phyloP scores from a whole-genome alignment of 352 stramenopile genomes.

The Thalassiosira mediterranea region DNA sequence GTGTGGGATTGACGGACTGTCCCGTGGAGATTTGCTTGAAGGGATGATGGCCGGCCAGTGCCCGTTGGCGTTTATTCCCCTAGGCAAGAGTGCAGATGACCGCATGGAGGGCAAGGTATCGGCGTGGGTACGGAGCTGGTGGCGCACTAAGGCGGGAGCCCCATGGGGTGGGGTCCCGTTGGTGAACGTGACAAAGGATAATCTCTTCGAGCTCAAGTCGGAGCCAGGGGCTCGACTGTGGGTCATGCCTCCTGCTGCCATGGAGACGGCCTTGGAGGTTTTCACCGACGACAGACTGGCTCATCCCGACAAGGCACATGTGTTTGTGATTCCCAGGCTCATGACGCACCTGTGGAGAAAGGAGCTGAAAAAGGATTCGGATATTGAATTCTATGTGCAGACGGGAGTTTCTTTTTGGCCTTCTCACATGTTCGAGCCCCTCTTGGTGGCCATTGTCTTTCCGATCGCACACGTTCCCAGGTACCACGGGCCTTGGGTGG shows the following conservation, averaged over 20 bases:
- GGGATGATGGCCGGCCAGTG: constrained; percentile 40
- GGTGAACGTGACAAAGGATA: not conserved
- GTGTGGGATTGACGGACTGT: constrained; percentile 45
- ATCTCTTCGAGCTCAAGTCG: too few species aligned
- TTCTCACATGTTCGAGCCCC: constrained; percentile 17
- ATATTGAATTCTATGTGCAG: constrained; percentile 18
- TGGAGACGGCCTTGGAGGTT: constrained; percentile 23
- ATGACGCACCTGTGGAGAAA: constrained; percentile 8
- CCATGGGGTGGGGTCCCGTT: not conserved
- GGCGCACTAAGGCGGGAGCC: not conserved
- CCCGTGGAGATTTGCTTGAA: constrained; percentile 20
- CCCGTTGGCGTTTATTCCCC: constrained; percentile 34
- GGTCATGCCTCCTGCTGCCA: constrained; percentile 24
- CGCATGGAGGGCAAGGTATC: not conserved
- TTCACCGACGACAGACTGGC: constrained; percentile 6
- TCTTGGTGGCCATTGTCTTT: constrained; percentile 34
- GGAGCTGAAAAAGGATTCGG: constrained; percentile 16
- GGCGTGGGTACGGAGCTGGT: constrained; percentile 2
- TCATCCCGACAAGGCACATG: constrained; percentile 15
- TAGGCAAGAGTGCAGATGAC: constrained; percentile 10
- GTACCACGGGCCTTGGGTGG: constrained; percentile 15
- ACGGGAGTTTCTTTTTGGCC: constrained; percentile 11
- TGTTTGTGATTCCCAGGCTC: constrained; percentile 9
- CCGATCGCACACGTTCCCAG: constrained; percentile 11
- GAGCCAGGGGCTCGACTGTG: constrained; percentile 28